Evolutionary conservation across 441 rosid species (phyloP), one percentile per base, ranked within the genome.

Genomic region (Bocquillonia castaneifolia): DNA sequence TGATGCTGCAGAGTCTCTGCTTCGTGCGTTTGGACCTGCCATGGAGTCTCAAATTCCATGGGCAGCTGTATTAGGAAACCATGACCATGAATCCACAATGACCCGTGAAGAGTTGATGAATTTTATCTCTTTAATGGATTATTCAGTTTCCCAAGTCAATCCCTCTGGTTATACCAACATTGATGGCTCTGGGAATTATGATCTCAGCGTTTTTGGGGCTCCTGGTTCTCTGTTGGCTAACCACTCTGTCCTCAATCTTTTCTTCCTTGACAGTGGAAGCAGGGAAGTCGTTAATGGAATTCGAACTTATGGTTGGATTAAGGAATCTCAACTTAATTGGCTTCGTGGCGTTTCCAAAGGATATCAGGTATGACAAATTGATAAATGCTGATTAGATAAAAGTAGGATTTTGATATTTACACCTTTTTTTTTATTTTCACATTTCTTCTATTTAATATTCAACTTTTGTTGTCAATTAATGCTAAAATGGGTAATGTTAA

Each of bases 1-100:
- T 42, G 97, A 93, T 82, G 98, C 98, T 61, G 97, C 98, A 20
- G 94, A 93, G 72, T 93, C 96, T 47, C 72, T 93, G 39, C 68
- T 87, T 64, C 31, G 72, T 73, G 97, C 89, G 48, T 90, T 93
- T 80, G 77, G 78, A 75, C 93, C 93, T 1, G 92, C 86, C 42
- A 81, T 83, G 74, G 86, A 83, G 55, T 82, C 88, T 65, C 75
- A 86, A 72, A 70, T 93, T 77, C 98, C 98, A 22, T 93, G 98
- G 97, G 96, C 97, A 9, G 92, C 94, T 42, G 70, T 93, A 72
- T 79, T 93, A 54, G 98, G 98, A 72, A 93, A 93, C 25, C 98
- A 93, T 80, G 98, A 90, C 75, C 98, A 90, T 55, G 92, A 90
- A 66, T 93, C 98, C 52, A 82, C 98, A 6, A 79, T 90, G 92